Evolutionary conservation across 2,329 filamentous ascomycete species (phyloP), one percentile per base, ranked within the genome.

Genomic region (Colletotrichum sp.): DNA sequence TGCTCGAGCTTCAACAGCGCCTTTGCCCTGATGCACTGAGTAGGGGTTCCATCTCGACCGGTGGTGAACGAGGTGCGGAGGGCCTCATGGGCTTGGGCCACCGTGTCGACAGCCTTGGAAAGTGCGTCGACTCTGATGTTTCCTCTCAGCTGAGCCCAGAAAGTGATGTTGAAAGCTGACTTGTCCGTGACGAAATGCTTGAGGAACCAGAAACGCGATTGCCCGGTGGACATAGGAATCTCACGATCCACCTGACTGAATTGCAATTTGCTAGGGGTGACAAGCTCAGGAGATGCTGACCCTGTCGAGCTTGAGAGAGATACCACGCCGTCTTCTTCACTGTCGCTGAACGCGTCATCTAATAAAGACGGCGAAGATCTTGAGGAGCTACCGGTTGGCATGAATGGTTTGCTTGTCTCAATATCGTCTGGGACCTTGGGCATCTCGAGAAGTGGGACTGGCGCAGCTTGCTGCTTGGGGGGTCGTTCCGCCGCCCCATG

Each of bases 131-230:
- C 48, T 2, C 76, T 67, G 1, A 89, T 60, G 4, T 67, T 71
- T 0, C 87, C 87, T 2, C 43, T 78, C 6, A 89, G 48, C 3
- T 80, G 74, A 66, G 82, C 79, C 1, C 65, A 79, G 2, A 82
- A 77, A 2, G 84, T 82, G 34, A 85, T 80, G 75, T 90, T 90
- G 75, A 83, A 85, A 4, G 84, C 83, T 0, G 83, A 85, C 13
- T 80, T 80, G 61, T 88, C 83, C 7, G 85, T 72, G 3, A 87
- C 28, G 3, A 79, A 80, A 14, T 79, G 72, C 4, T 76, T 75
- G 3, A 85, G 74, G 71, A 87, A 85, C 85, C 85, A 89, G 77
- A 88, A 86, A 0, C 85, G 79, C 14, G 64, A 66, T 52, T 66
- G 64, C 3, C 64, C 64, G 12, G 36, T 12, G 14, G 64, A 66